Evolutionary conservation across 2,329 filamentous ascomycete species (phyloP), one percentile per base, ranked within the genome.

Genomic region (Phoma herbarum): DNA sequence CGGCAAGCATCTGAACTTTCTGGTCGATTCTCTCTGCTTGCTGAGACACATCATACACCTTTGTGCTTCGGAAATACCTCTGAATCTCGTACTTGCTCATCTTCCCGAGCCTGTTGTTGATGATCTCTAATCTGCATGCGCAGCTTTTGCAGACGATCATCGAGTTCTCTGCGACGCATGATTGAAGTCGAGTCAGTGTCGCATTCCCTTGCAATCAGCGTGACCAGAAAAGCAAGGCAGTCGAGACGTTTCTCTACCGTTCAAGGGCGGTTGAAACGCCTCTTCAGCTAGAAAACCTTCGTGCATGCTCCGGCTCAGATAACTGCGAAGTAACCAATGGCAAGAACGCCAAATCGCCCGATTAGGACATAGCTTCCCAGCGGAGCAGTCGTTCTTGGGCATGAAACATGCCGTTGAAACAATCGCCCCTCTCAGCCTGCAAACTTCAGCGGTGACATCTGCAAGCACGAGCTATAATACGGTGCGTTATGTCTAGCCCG

Each of bases 391-490:
- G 42, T 57, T 52, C 35, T n/a, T 43, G 22, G 16, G 37, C 26
- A 18, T 67, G 67, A 69, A 69, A 69, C 67, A 43, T 37, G 45
- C 52, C 46, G 60, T 64, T 41, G 64, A 69, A 69, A 68, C 65
- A 62, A 55, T 49, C 60, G 59, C 43, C 52, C 55, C 60, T 56
- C 53, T 51, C 47, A 44, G 26, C 39, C 47, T 46, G 56, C 53
- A 53, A 61, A 59, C 42, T 35, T 43, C 44, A 37, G 39, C 37
- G 33, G 46, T 52, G 37, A 53, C 51, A 52, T 51, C 47, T 44
- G 43, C 46, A 31, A 22, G 29, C 12, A 12, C 39, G 22, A 39
- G 51, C 35, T 67, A 70, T 67, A 69, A 62, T 25, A 63, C 50
- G 54, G 51, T 37, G 33, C 41, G 33, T 25, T 62, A 56, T 55